Conservation (phyloP, 106 monocot species). For the Amphibolis antarctica region DNA sequence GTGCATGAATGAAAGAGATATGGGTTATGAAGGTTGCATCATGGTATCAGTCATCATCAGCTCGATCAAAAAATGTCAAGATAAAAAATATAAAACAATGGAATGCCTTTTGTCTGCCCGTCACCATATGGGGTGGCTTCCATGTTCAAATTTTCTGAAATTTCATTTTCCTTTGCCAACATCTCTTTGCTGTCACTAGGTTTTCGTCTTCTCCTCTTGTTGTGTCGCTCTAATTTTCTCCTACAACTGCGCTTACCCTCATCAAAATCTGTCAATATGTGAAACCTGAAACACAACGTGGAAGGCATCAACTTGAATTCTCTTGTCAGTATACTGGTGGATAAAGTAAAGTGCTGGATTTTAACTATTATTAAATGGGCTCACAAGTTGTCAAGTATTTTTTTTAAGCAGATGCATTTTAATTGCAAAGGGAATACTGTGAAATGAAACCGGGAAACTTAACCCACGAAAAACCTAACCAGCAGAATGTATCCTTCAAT, state of each 20-base stretch:
- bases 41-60: not conserved
- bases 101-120: slow-evolving; percentile 45
- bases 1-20: no score
- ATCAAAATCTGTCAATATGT: slow-evolving; percentile 83
- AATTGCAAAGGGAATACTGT: no score
- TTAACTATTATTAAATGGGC: not conserved
- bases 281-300: slow-evolving; percentile 41
- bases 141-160: slow-evolving; percentile 9
- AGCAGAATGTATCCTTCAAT: no score
- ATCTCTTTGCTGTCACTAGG: slow-evolving; percentile 32
- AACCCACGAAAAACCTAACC: no score
- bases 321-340: not conserved
- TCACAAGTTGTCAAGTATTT: not conserved
- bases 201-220: slow-evolving; percentile 74
- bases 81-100: not conserved
- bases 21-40: no score
- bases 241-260: slow-evolving; percentile 97
- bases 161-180: slow-evolving; percentile 31
- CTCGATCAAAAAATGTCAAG: not conserved
- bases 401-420: no score
- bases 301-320: not conserved
- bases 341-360: not conserved
- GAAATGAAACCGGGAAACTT: no score
- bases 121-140: slow-evolving; percentile 25
- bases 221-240: slow-evolving; percentile 84